A percentile compares a stretch with the other conserved stretches of the same genome.
phyloP scores from a whole-genome alignment of 192 early-diverging fungal species.

The Chytriomyces sp. region DNA sequence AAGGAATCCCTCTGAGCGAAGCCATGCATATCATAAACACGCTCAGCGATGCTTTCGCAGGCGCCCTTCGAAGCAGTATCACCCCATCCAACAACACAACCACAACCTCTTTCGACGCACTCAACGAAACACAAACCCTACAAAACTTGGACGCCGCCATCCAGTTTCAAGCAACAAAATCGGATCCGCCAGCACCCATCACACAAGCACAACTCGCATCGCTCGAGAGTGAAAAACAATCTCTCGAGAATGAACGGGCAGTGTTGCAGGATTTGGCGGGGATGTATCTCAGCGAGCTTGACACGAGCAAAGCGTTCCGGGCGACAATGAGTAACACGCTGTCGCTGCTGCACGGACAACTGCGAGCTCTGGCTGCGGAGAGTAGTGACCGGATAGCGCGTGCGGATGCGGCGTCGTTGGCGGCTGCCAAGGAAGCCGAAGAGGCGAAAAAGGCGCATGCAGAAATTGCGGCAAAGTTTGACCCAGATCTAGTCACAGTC shows the following conservation, averaged over 20 bases:
- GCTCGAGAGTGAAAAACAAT: neutral
- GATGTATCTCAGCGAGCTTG: conserved; percentile 15
- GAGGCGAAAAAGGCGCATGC: neutral
- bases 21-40: neutral
- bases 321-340: neutral
- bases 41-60: conserved; percentile 16
- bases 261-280: conserved; percentile 4
- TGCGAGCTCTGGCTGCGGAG: neutral
- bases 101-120: neutral
- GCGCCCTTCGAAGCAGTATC: neutral
- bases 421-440: neutral
- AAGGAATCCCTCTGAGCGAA: neutral
- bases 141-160: neutral
- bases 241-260: neutral
- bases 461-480: neutral
- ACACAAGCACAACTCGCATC: neutral
- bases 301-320: neutral
- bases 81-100: neutral
- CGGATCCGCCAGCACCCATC: neutral
- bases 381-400: neutral
- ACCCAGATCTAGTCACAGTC: neutral
- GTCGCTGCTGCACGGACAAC: neutral
- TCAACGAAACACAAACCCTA: conserved; percentile 3
- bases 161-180: neutral
- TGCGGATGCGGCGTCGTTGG: neutral